phyloP scores from a whole-genome alignment of 2,329 filamentous ascomycete genomes.

The Fusarium sp. region DNA sequence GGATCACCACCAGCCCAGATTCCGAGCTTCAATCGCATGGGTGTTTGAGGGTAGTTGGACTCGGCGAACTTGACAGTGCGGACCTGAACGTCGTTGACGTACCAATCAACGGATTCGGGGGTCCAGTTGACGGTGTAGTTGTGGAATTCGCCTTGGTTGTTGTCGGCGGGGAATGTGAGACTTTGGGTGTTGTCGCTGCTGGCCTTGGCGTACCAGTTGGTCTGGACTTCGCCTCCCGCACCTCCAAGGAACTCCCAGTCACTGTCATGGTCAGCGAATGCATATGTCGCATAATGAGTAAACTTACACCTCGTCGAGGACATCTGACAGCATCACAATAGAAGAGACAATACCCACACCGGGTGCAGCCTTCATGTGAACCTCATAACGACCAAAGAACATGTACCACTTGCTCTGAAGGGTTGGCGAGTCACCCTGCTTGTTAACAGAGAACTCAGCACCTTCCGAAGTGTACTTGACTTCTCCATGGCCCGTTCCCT shows the following conservation, averaged over 20 bases:
- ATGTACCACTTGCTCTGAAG: conserved; percentile 81
- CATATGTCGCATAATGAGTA: background rate
- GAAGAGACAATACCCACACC: conserved; percentile 83
- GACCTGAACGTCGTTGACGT: conserved; percentile 62
- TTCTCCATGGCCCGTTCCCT: conserved; percentile 30
- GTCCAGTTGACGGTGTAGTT: conserved; percentile 79
- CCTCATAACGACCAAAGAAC: conserved; percentile 82
- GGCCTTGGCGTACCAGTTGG: conserved; percentile 81
- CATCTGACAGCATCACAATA: conserved; percentile 79
- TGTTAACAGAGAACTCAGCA: conserved; percentile 64
- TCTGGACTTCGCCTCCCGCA: conserved; percentile 72
- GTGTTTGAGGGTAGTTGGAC: conserved; percentile 73
- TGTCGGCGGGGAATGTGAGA: conserved; percentile 21
- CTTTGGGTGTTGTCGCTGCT: conserved; percentile 56
- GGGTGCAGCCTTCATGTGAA: conserved; percentile 76
- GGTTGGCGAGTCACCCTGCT: conserved; percentile 67
- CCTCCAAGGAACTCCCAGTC: conserved; percentile 86
- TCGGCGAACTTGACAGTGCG: conserved; percentile 54
- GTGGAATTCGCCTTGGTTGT: conserved; percentile 59
- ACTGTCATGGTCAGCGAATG: background rate
- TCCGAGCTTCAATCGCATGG: conserved; percentile 74
- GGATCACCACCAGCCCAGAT: conserved; percentile 61
- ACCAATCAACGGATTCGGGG: conserved; percentile 67
- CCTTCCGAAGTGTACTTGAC: conserved; percentile 36
- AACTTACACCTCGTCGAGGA: conserved; percentile 64